Conservation (phyloP, 495 filamentous ascomycete species). For the Aspergillus bridgeri region DNA sequence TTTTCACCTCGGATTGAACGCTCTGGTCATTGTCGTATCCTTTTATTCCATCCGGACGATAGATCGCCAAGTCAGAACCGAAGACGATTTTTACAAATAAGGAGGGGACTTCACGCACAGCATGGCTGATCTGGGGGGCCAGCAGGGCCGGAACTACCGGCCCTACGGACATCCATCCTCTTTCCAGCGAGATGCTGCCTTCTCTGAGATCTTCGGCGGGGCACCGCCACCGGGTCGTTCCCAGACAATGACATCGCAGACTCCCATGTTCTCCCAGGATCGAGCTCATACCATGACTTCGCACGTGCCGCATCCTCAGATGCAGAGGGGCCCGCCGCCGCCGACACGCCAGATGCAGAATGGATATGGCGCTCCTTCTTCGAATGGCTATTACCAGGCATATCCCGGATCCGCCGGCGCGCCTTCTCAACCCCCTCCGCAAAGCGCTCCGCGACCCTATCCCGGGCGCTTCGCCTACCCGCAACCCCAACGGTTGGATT, state of each 20-base stretch:
- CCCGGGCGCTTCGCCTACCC: constrained; percentile 60
- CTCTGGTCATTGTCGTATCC: not conserved
- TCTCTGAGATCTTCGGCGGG: constrained; percentile 92
- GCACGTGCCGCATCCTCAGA: constrained; percentile 48
- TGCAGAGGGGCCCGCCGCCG: constrained; percentile 47
- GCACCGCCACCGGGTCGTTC: constrained; percentile 82
- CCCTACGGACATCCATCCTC: constrained; percentile 67
- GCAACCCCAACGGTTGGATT: constrained; percentile 65
- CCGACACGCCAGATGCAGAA: constrained; percentile 58
- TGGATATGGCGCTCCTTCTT: constrained; percentile 41
- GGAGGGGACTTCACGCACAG: constrained; percentile 18
- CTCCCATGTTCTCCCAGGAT: constrained; percentile 54
- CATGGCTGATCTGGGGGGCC: constrained; percentile 82
- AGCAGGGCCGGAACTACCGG: constrained; percentile 68
- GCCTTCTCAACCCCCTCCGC: constrained; percentile 58
- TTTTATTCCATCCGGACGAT: constrained; percentile 1
- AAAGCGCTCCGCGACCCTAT: constrained; percentile 62
- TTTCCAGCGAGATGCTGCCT: constrained; percentile 88
- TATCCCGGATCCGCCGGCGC: constrained; percentile 52
- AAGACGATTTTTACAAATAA: not conserved
- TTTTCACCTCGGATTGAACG: not conserved
- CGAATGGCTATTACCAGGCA: constrained; percentile 45
- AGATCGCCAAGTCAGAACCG: not conserved
- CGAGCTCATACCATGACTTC: constrained; percentile 88
- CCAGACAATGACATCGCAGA: constrained; percentile 77